Evolutionary conservation across 2,329 filamentous ascomycete species (phyloP), one percentile per base, ranked within the genome.

Genomic region (Rutstroemia sp.): DNA sequence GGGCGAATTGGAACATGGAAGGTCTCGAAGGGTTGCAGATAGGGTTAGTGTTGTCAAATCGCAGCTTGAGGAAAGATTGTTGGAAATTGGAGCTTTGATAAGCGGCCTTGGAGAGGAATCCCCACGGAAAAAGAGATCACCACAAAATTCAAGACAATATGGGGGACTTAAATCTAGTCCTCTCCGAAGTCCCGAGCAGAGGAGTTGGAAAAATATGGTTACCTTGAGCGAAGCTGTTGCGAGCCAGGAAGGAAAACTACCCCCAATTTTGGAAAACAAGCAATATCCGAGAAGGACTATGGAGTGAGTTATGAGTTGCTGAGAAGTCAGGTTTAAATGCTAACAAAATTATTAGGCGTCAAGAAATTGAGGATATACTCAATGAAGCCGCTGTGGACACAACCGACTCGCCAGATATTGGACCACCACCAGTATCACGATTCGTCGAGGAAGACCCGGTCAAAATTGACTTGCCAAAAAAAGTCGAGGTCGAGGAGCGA

Each of bases 201-300:
- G 61, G 75, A 84, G 65, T 72, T 83, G 66, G 76, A 77, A 59
- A 74, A 79, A 66, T 77, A 61, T 59, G 52, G 65, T 61, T 47
- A 62, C 60, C 18, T 49, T 67, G 53, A 67, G 65, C 50, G 72
- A 80, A 61, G 66, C 62, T 18, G 55, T 69, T 44, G 62, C 57
- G n/a, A 59, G 52, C 21, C 65, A 67, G 49, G 68, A 69, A 25
- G 67, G 65, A 37, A 75, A 81, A 65, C 69, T 89, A 62, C 80
- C 85, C 8, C 82, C 83, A 1, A 90, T 92, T 51, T 73, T 79
- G 39, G 88, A 92, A 69, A 80, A 82, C 67, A 89, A 87, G 65
- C 72, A 76, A 2, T 88, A 81, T 65, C 83, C 86, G 10, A 76
- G 88, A 52, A 77, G 78, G 63, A 88, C 87, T 9, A 74, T 91